Evolutionary conservation across 306 rosid genomes (phyloP).

Genomic region (Vachellia pachyceras): DNA sequence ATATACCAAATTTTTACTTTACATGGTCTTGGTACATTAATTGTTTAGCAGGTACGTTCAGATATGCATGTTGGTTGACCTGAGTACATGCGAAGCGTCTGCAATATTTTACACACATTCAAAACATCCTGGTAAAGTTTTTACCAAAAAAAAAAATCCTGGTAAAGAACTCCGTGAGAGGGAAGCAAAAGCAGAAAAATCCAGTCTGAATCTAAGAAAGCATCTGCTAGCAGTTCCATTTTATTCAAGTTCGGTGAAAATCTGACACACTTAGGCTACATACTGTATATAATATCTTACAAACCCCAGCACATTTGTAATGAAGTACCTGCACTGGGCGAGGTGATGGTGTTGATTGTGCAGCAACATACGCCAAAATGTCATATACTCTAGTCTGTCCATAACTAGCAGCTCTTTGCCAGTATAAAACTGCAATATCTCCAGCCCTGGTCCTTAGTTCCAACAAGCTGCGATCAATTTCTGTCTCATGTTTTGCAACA

Average conservation of each 20-base stretch:
- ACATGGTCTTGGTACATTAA: slow-evolving; percentile 10
- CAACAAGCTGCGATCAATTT: slow-evolving; percentile 84
- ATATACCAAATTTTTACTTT: not conserved
- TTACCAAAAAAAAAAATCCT: too few species aligned
- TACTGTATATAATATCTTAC: slow-evolving; percentile 18
- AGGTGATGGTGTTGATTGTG: slow-evolving; percentile 79
- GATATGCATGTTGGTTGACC: not conserved
- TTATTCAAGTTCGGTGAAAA: slow-evolving; percentile 8
- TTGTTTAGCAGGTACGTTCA: slow-evolving; percentile 15
- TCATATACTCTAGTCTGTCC: slow-evolving; percentile 88
- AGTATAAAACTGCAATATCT: slow-evolving; percentile 68
- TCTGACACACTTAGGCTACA: slow-evolving; percentile 4
- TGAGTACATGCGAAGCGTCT: not conserved
- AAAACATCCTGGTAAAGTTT: too few species aligned
- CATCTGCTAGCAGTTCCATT: not conserved
- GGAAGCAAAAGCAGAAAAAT: slow-evolving; percentile 17
- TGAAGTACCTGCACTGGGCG: slow-evolving; percentile 77
- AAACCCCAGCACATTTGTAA: slow-evolving; percentile 23
- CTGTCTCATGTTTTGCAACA: slow-evolving; percentile 89
- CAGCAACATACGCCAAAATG: slow-evolving; percentile 76
- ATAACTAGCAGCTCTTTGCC: slow-evolving; percentile 90
- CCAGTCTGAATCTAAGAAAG: not conserved
- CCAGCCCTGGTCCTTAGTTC: slow-evolving; percentile 88
- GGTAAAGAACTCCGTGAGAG: slow-evolving; percentile 6
- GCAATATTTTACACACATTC: not conserved